Evolutionary conservation across 108 stramenopile genomes (phyloP).

Genomic region (Cyclotella sp.): DNA sequence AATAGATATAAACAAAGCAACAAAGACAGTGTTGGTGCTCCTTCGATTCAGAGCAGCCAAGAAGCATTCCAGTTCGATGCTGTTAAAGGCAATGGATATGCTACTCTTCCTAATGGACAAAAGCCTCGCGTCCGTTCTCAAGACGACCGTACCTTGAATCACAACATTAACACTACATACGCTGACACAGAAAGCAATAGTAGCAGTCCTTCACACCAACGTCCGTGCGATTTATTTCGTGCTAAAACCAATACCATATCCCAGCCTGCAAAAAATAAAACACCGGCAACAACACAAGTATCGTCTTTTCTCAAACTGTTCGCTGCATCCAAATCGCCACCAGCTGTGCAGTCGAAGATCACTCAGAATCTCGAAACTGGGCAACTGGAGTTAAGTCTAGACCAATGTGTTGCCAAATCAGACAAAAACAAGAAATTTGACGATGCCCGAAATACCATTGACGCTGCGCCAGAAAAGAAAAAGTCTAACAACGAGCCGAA

Average conservation of each 20-base stretch:
- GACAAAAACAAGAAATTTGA: background rate
- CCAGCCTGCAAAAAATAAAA: background rate
- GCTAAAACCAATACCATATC: background rate
- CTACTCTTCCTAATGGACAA: too few relatives aligned
- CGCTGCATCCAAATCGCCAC: conserved; percentile 10
- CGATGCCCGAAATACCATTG: background rate
- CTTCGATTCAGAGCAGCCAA: background rate
- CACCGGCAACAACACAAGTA: background rate
- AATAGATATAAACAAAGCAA: background rate
- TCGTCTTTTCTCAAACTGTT: background rate
- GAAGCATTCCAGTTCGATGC: background rate
- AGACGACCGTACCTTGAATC: background rate
- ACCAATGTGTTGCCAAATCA: background rate
- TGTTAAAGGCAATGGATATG: background rate
- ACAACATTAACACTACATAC: background rate
- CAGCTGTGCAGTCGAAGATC: conserved; percentile 11
- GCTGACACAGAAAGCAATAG: background rate
- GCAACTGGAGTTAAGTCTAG: background rate
- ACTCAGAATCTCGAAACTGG: conserved; percentile 13
- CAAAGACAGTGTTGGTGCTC: background rate
- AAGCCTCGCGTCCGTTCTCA: too few relatives aligned
- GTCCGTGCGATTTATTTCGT: conserved; percentile 14
- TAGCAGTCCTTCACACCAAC: background rate
- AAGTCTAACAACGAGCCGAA: background rate
- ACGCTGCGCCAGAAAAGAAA: background rate